phyloP scores from a whole-genome alignment of 371 early-diverging fungal species.

The Mortierella sp. region DNA sequence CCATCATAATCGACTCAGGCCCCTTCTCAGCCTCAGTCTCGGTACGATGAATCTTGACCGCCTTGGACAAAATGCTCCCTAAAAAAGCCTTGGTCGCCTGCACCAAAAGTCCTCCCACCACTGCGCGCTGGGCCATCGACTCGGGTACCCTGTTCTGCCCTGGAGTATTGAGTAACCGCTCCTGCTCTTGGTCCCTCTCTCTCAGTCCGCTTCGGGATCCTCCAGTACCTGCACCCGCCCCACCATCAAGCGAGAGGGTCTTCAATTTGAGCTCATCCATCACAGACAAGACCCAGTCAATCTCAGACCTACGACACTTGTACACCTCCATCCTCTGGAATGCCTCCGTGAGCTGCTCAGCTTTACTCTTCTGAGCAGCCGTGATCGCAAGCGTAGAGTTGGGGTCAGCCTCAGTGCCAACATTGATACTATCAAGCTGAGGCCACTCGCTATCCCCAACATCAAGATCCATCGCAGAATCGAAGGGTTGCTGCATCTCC shows the following conservation, averaged over 20 bases:
- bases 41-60: conserved; percentile 33
- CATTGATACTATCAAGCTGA: not conserved
- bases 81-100: conserved; percentile 64
- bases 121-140: conserved; percentile 59
- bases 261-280: conserved; percentile 56
- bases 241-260: conserved; percentile 50
- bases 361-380: conserved; percentile 9
- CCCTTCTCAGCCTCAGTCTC: conserved; percentile 48
- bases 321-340: conserved; percentile 49
- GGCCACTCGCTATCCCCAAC: conserved; percentile 45
- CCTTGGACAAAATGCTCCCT: conserved; percentile 41
- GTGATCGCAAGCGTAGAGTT: conserved; percentile 9
- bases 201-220: conserved; percentile 55
- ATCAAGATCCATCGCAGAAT: conserved; percentile 50
- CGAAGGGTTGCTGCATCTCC: conserved; percentile 34
- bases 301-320: conserved; percentile 51
- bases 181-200: conserved; percentile 38
- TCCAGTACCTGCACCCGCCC: conserved; percentile 43
- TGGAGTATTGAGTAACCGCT: conserved; percentile 44
- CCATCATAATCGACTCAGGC: conserved; percentile 55
- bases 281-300: conserved; percentile 56
- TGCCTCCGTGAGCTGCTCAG: conserved; percentile 36
- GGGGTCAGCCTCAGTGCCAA: not conserved
- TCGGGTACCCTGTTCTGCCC: conserved; percentile 57
- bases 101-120: conserved; percentile 61